Base-by-base conservation (phyloP, 495 filamentous ascomycete genomes). In the Sporormia fimetaria region DNA sequence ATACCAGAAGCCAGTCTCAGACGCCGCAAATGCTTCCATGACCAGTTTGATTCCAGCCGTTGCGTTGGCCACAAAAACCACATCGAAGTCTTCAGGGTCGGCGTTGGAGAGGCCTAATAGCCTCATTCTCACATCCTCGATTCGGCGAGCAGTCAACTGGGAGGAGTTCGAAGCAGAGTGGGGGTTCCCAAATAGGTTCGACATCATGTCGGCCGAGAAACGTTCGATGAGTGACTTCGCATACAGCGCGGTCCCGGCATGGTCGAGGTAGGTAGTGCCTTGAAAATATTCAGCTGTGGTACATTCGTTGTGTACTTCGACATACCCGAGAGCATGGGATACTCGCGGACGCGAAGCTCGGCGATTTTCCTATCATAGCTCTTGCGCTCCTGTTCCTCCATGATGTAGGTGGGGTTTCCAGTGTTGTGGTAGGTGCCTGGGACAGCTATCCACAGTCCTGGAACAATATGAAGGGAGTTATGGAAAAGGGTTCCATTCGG, bases 41-140 rank as follows among this genome's bases (percentile, higher is more conserved):
- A 95, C 80, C 3, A 94, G 60, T 60, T 94, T 95, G 39, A 94
- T 81, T 1, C 76, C 88, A 2, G 87, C 87, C 0, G 88, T 94
- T 31, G 88, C 81, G 55, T 95, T 96, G 10, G 85, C 77, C 49
- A 90, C 84, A 58, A 95, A 96, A 12, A 94, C 74, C 6, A 96
- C 57, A 52, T 95, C 88, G 54, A 87, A 96, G 7, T 80, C 69
- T 18, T 75, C 73, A 2, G 86, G 85, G 49, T 85, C 75, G 2
- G 87, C 88, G 32, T 85, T 78, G 63, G 94, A 90, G 58, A 92
- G 84, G 6, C 67, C 68, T 11, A 95, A 68, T 9, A 80, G 69
- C 8, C 75, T 67, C 4, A 85, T 63, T 23, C 88, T 75, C 40
- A 81, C 65, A 56, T 87, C 75, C 37, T 94, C 86, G 30, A 88